phyloP scores from a whole-genome alignment of 2,329 filamentous ascomycete genomes.

The Beauveria medogensis region DNA sequence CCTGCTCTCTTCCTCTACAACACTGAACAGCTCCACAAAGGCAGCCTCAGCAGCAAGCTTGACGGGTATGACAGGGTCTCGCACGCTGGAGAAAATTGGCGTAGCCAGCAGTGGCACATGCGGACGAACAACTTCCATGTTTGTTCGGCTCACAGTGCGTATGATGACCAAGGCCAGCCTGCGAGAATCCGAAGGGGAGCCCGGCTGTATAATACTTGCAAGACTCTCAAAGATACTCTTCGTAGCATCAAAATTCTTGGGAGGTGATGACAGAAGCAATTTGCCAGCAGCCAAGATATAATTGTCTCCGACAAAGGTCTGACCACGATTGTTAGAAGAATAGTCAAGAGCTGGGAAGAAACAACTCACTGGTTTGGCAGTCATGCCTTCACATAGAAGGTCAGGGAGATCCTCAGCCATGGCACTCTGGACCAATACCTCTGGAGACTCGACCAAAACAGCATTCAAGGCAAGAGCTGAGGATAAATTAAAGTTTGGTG shows the following conservation, averaged over 20 bases:
- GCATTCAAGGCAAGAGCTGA: slow-evolving; percentile 86
- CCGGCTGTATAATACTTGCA: slow-evolving; percentile 66
- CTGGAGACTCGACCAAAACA: slow-evolving; percentile 72
- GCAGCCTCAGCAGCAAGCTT: slow-evolving; percentile 93
- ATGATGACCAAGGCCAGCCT: slow-evolving; percentile 80
- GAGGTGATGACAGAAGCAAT: slow-evolving; percentile 64
- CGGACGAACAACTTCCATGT: slow-evolving; percentile 72
- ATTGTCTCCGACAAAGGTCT: slow-evolving; percentile 84
- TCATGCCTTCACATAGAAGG: slow-evolving; percentile 73
- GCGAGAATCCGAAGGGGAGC: slow-evolving; percentile 72
- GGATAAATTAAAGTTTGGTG: slow-evolving; percentile 63
- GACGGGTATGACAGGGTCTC: slow-evolving; percentile 87
- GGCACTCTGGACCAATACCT: slow-evolving; percentile 54
- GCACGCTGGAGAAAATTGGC: slow-evolving; percentile 80
- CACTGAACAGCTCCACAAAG: slow-evolving; percentile 83
- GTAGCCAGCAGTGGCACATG: slow-evolving; percentile 74
- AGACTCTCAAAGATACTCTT: slow-evolving; percentile 77
- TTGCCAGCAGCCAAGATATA: slow-evolving; percentile 85
- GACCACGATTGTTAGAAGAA: background rate
- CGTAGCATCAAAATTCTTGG: slow-evolving; percentile 65
- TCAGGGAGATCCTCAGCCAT: slow-evolving; percentile 67
- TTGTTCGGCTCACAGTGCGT: slow-evolving; percentile 72
- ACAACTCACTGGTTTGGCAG: slow-evolving; percentile 60
- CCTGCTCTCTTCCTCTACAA: slow-evolving; percentile 75
- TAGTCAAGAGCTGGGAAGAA: background rate